These are phyloP conservation scores for Neostapfia colusana DNA, from an alignment of 176 grass and related monocot genomes.

Conservation along the genomic window DNA sequence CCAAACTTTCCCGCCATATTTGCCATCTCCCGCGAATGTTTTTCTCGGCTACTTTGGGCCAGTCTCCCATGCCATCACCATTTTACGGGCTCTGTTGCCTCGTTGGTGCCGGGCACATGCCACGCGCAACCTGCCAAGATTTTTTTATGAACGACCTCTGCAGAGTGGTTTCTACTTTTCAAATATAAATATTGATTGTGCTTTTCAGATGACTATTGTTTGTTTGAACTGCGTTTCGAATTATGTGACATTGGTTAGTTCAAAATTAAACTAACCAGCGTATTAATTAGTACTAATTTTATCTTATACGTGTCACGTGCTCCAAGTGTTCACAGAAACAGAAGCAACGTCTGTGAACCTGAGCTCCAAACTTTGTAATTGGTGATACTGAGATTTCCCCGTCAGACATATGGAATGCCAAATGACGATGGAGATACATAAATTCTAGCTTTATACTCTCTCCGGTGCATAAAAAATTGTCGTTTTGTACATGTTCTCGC, in stretches of 20 bases:
- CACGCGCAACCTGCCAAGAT: neutral
- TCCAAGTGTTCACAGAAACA: too few species aligned
- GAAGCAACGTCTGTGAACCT: too few species aligned
- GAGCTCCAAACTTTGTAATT: neutral
- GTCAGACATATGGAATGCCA: neutral
- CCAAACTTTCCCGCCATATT: constrained; percentile 61
- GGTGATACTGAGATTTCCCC: neutral
- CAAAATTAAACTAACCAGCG: too few species aligned
- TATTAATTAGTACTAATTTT: too few species aligned
- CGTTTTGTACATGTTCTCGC: too few species aligned
- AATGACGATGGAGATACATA: neutral
- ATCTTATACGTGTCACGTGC: too few species aligned
- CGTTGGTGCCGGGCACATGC: neutral
- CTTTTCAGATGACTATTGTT: neutral
- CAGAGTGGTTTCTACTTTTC: neutral
- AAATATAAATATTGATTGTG: neutral
- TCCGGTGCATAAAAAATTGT: too few species aligned
- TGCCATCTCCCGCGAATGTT: constrained; percentile 2
- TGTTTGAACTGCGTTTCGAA: neutral
- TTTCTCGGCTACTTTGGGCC: neutral
- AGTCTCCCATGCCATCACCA: neutral
- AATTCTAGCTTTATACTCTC: neutral
- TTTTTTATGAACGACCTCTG: neutral
- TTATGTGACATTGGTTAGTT: too few species aligned
- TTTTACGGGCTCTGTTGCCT: neutral